Conservation (phyloP, 2,329 filamentous ascomycete species). For the Aspergillus vadensis region DNA sequence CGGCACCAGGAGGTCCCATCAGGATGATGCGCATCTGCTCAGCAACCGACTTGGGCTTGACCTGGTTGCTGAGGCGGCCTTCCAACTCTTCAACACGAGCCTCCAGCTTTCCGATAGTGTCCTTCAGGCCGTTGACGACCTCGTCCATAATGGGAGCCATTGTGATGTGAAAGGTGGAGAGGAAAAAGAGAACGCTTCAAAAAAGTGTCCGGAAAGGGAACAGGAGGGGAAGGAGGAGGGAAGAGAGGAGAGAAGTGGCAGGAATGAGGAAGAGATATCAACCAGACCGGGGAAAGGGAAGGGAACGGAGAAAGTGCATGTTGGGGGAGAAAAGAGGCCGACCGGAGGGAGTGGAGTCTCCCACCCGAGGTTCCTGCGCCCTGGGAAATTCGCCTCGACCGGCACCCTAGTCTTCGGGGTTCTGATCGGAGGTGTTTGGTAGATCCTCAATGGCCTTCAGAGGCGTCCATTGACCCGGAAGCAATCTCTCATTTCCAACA, state of each 20-base stretch:
- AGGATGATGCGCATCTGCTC: constrained; percentile 90
- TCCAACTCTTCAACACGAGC: constrained; percentile 84
- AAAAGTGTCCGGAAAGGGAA: constrained; percentile 21
- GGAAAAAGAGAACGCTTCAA: constrained; percentile 9
- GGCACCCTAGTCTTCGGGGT: background rate
- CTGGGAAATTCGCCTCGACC: constrained; percentile 18
- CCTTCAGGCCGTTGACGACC: constrained; percentile 76
- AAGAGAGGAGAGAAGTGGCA: constrained; percentile 20
- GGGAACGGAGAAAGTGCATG: constrained; percentile 23
- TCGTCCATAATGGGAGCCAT: constrained; percentile 90
- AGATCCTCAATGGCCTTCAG: background rate
- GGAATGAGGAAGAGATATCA: constrained; percentile 16
- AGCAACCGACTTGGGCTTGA: constrained; percentile 52
- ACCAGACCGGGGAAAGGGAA: constrained; percentile 33
- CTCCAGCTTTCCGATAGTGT: constrained; percentile 81
- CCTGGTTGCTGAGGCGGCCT: constrained; percentile 60
- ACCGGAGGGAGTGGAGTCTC: constrained; percentile 24
- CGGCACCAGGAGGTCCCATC: constrained; percentile 95
- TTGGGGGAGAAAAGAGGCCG: constrained; percentile 25
- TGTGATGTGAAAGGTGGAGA: constrained; percentile 40
- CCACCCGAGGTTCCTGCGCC: constrained; percentile 36
- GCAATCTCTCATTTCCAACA: background rate
- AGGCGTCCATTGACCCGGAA: background rate
- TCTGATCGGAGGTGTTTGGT: too few relatives aligned
- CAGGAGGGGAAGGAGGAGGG: constrained; percentile 17